Evolutionary conservation across 2,329 filamentous ascomycete genomes (phyloP).

Genomic region (Orbilia ellipsospora): DNA sequence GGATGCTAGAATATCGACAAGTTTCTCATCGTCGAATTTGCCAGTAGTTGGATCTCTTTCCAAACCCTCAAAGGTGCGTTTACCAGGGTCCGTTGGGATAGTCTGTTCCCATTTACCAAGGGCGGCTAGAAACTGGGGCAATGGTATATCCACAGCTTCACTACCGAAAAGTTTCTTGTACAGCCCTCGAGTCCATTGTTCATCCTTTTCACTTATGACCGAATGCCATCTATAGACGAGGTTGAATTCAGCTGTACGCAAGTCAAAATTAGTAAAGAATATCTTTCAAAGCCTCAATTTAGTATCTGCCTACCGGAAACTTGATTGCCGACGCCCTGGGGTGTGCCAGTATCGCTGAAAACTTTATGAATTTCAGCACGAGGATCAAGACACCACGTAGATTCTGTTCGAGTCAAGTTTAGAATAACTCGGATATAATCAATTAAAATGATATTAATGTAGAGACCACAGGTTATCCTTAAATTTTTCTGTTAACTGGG

Average conservation of each 20-base stretch:
- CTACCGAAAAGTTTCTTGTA: slow-evolving; percentile 57
- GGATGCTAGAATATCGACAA: slow-evolving; percentile 69
- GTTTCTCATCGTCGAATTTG: slow-evolving; percentile 69
- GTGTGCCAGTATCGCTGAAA: slow-evolving; percentile 55
- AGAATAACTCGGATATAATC: slow-evolving; percentile 69
- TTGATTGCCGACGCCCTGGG: slow-evolving; percentile 61
- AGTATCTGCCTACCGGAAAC: slow-evolving; percentile 55
- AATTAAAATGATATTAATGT: slow-evolving; percentile 68
- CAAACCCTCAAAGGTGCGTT: slow-evolving; percentile 67
- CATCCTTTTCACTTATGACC: slow-evolving; percentile 60
- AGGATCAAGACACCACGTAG: slow-evolving; percentile 61
- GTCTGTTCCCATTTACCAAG: slow-evolving; percentile 72
- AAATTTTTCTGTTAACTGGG: neutral
- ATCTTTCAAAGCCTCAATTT: neutral
- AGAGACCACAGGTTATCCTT: slow-evolving; percentile 66
- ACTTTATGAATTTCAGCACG: slow-evolving; percentile 59
- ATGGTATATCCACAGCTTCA: slow-evolving; percentile 63
- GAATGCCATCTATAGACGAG: slow-evolving; percentile 62
- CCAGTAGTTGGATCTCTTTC: slow-evolving; percentile 67
- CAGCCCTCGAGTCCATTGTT: slow-evolving; percentile 59
- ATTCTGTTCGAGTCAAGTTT: slow-evolving; percentile 61
- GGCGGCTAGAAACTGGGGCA: slow-evolving; percentile 72
- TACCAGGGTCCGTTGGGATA: slow-evolving; percentile 73
- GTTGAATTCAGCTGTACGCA: slow-evolving; percentile 61
- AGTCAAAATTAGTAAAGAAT: neutral